A percentile compares a stretch with the other conserved stretches of the same genome.
These are phyloP conservation scores for Leishmania gerbilli DNA, from an alignment of 208 protist genomes.

Conservation along the genomic window DNA sequence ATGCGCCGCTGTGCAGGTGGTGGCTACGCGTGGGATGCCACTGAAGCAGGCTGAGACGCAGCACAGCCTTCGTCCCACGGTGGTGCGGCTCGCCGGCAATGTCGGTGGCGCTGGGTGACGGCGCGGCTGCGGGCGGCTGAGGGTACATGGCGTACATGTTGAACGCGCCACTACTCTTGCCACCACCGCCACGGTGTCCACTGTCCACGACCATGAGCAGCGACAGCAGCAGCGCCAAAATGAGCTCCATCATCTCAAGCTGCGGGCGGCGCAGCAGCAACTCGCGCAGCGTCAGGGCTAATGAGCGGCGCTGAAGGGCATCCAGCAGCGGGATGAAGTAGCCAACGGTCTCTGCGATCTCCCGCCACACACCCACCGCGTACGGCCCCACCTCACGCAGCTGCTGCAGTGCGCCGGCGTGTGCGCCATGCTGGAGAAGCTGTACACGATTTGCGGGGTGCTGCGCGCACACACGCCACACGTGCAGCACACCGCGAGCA, in stretches of 20 bases:
- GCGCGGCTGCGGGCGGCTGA: slow-evolving; percentile 11
- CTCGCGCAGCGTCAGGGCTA: slow-evolving; percentile 44
- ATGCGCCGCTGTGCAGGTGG: neutral
- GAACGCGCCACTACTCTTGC: slow-evolving; percentile 5
- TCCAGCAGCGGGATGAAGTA: slow-evolving; percentile 55
- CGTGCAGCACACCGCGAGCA: slow-evolving; percentile 37
- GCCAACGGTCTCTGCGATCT: slow-evolving; percentile 47
- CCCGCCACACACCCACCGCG: slow-evolving; percentile 39
- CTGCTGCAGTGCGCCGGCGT: slow-evolving; percentile 32
- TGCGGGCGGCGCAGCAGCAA: slow-evolving; percentile 41
- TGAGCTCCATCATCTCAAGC: slow-evolving; percentile 33
- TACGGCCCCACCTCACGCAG: slow-evolving; percentile 16
- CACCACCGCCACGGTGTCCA: neutral
- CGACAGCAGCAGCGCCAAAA: slow-evolving; percentile 46
- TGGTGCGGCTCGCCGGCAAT: neutral
- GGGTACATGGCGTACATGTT: slow-evolving; percentile 36
- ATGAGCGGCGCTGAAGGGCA: slow-evolving; percentile 52
- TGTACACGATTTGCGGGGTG: slow-evolving; percentile 32
- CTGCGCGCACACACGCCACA: slow-evolving; percentile 48
- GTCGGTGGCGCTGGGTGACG: neutral
- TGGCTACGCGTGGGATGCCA: slow-evolving; percentile 14
- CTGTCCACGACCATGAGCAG: slow-evolving; percentile 21
- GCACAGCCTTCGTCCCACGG: neutral
- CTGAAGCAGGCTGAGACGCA: slow-evolving; percentile 20
- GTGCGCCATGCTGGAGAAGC: slow-evolving; percentile 49